Evolutionary conservation across 306 rosid genomes (phyloP).

Genomic region (Senna siamea): DNA sequence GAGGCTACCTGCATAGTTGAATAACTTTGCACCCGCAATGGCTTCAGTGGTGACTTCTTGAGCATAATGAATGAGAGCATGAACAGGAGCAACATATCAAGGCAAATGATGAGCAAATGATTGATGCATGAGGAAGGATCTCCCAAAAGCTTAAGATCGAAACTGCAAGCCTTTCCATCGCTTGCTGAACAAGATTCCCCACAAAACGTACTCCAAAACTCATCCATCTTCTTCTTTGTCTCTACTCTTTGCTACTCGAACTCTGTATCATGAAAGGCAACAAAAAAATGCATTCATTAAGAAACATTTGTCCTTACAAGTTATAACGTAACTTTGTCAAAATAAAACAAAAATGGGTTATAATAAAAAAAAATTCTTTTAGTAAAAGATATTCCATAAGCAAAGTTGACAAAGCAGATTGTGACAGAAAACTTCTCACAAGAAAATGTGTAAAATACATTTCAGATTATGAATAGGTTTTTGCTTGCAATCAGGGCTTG

Average conservation of each 20-base stretch:
- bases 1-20: slow-evolving; percentile 54
- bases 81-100: slow-evolving; percentile 49
- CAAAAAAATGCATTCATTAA: too few species aligned
- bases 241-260: slow-evolving; percentile 34
- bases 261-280: slow-evolving; percentile 17
- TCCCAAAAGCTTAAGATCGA: slow-evolving; percentile 39
- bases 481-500: too few species aligned
- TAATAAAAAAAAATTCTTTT: too few species aligned
- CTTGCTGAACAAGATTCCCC: slow-evolving; percentile 52
- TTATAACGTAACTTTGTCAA: too few species aligned
- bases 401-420: too few species aligned
- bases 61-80: slow-evolving; percentile 50
- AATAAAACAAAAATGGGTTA: too few species aligned
- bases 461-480: too few species aligned
- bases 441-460: too few species aligned
- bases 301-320: too few species aligned
- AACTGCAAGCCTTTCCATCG: slow-evolving; percentile 40
- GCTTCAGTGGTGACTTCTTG: slow-evolving; percentile 34
- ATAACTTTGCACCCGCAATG: slow-evolving; percentile 30
- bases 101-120: slow-evolving; percentile 30
- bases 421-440: too few species aligned
- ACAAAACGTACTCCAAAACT: slow-evolving; percentile 63
- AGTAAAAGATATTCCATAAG: too few species aligned
- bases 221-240: slow-evolving; percentile 45
- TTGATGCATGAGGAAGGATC: slow-evolving; percentile 57